Base-by-base conservation (phyloP, 2,329 filamentous ascomycete genomes). In the Fusarium subtropicale region DNA sequence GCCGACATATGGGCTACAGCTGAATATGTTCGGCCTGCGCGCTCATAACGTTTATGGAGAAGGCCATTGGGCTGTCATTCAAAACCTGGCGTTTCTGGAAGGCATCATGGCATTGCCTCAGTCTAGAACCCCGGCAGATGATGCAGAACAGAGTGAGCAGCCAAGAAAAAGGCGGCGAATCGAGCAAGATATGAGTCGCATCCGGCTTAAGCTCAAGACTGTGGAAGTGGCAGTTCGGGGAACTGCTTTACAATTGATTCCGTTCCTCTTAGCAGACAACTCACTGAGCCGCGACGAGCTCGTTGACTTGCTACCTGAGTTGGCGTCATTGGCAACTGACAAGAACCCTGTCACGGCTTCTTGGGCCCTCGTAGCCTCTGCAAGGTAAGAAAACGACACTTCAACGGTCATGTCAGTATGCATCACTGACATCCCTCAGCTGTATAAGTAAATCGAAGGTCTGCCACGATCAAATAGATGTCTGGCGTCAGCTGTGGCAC, bases 291-390 rank as follows among this genome's bases (percentile, higher is more conserved):
- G 80, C 33, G 85, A 89, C 33, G 86, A 88, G 13, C 79, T 91
- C 28, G 78, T 80, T 7, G 82, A 84, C 1, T 76, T 91, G 6
- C 75, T 96, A 4, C 82, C 85, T 11, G 85, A 86, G 44, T 80
- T 97, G 18, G 80, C 84, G 18, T 78, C 81, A 13, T 84, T 86
- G 55, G 87, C 91, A 44, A 84, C 87, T 12, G 91, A 96, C 74
- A 94, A 97, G 73, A 89, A 91, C 69, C 80, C 81, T 16, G 78
- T 80, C 11, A 82, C 90, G 41, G 87, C 90, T 10, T 92, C 90
- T 0, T 99, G 96, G 96, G 91, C 93, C 20, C 88, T 97, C 82
- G 78, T 97, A 54, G 91, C 90, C n/a, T 88, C 93, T 75, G 85
- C 92, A 66, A 92, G 92, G 93, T 94, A 81, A 76, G 85, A 57